These are phyloP conservation scores for Coemansia umbellata DNA, from an alignment of 192 early-diverging fungal species.

Conservation along the genomic window DNA sequence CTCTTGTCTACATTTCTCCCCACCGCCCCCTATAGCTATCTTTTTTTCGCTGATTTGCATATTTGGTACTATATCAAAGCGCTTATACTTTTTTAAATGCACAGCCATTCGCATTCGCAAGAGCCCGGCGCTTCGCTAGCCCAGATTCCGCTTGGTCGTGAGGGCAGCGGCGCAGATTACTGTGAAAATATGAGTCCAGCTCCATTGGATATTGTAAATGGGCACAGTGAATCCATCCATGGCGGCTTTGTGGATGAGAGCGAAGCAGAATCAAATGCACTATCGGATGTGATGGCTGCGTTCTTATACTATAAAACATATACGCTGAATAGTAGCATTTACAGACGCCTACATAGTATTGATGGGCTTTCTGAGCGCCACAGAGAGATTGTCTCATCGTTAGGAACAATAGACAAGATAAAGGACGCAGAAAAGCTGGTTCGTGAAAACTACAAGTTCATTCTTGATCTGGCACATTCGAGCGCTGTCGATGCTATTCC, in stretches of 20 bases:
- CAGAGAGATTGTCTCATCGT: conserved; percentile 48
- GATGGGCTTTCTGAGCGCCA: conserved; percentile 61
- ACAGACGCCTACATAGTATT: conserved; percentile 61
- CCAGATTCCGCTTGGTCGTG: too few relatives aligned
- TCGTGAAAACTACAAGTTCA: conserved; percentile 54
- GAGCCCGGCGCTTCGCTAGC: too few relatives aligned
- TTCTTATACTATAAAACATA: conserved; percentile 62
- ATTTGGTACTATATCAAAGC: too few relatives aligned
- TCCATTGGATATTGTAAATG: too few relatives aligned
- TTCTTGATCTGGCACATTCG: conserved; percentile 36
- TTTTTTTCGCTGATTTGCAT: too few relatives aligned
- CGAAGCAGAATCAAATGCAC: conserved; percentile 22
- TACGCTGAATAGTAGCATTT: conserved; percentile 56
- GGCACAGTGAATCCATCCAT: too few relatives aligned
- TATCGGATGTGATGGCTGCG: conserved; percentile 44
- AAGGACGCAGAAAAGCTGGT: conserved; percentile 59
- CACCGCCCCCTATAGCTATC: too few relatives aligned
- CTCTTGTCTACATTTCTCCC: not conserved
- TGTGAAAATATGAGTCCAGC: too few relatives aligned
- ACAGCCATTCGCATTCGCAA: too few relatives aligned
- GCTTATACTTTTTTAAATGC: too few relatives aligned
- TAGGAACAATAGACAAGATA: conserved; percentile 61
- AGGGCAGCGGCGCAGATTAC: too few relatives aligned
- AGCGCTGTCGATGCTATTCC: conserved; percentile 26
- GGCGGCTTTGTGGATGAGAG: conserved; percentile 2